Conservation (phyloP, 2,329 filamentous ascomycete species). For the Botrytis hyacinthi region DNA sequence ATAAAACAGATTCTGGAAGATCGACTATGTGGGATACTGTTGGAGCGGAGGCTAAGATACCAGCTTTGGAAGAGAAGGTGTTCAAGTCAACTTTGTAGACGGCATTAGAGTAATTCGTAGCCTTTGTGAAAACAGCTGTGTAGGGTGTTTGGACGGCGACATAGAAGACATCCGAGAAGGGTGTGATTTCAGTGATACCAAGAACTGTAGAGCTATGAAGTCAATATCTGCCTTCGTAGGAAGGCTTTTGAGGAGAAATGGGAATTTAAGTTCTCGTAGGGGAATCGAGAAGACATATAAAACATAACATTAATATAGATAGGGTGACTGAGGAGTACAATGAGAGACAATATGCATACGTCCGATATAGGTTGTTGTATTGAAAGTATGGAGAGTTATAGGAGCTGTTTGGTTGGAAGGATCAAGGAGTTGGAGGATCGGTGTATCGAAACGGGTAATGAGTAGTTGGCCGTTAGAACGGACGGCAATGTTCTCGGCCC, state of each 20-base stretch:
- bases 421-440: slow-evolving; percentile 40
- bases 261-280: not conserved
- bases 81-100: slow-evolving; percentile 32
- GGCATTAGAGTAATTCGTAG: slow-evolving; percentile 24
- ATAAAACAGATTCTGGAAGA: slow-evolving; percentile 23
- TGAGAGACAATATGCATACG: not conserved
- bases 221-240: not conserved
- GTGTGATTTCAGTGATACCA: slow-evolving; percentile 35
- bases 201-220: not conserved
- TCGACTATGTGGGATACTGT: slow-evolving; percentile 20
- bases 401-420: slow-evolving; percentile 27
- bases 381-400: slow-evolving; percentile 34
- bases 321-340: not conserved
- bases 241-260: not conserved
- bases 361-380: slow-evolving; percentile 30
- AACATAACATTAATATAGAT: not conserved
- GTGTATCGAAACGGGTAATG: slow-evolving; percentile 35
- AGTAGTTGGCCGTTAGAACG: slow-evolving; percentile 41
- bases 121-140: slow-evolving; percentile 31
- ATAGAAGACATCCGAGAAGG: slow-evolving; percentile 35
- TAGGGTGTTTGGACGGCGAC: slow-evolving; percentile 33
- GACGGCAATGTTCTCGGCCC: slow-evolving; percentile 41
- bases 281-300: not conserved
- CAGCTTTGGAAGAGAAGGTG: slow-evolving; percentile 19
- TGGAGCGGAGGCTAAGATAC: not conserved